Conservation (phyloP, 805 yeast genomes). For the Wickerhamiella spandovensis region DNA sequence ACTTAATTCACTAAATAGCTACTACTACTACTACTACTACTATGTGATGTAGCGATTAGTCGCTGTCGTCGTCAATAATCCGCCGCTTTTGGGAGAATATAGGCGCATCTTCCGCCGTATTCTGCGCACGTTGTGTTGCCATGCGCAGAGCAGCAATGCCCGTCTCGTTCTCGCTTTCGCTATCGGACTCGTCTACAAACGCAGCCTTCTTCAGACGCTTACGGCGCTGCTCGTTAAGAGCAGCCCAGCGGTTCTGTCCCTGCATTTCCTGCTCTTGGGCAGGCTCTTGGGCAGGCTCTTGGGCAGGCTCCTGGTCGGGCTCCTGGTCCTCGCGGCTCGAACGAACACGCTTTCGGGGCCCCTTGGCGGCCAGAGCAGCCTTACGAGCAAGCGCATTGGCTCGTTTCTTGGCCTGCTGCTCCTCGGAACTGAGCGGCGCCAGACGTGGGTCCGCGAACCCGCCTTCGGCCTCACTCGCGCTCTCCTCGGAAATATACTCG, state of each 20-base stretch:
- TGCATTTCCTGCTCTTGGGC: background rate
- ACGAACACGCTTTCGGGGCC: background rate
- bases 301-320: background rate
- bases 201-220: background rate
- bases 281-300: background rate
- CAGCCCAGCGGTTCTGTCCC: too few species aligned
- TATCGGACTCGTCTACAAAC: slow-evolving; percentile 2
- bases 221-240: background rate
- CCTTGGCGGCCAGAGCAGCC: slow-evolving; percentile 15
- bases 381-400: slow-evolving; percentile 2
- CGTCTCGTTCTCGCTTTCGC: background rate
- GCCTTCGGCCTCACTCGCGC: slow-evolving; percentile 16
- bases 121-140: background rate
- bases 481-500: slow-evolving; percentile 27
- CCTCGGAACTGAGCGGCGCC: slow-evolving; percentile 17
- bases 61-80: background rate
- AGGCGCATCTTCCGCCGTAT: background rate
- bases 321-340: background rate
- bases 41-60: too few species aligned
- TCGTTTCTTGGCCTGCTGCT: slow-evolving; percentile 11
- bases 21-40: too few species aligned
- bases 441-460: slow-evolving; percentile 16
- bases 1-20: too few species aligned
- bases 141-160: background rate
- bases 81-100: background rate